Evolutionary conservation across 2,329 filamentous ascomycete genomes (phyloP), one percentile per base, ranked within the genome.

Genomic region (Trichoderma lentiforme): DNA sequence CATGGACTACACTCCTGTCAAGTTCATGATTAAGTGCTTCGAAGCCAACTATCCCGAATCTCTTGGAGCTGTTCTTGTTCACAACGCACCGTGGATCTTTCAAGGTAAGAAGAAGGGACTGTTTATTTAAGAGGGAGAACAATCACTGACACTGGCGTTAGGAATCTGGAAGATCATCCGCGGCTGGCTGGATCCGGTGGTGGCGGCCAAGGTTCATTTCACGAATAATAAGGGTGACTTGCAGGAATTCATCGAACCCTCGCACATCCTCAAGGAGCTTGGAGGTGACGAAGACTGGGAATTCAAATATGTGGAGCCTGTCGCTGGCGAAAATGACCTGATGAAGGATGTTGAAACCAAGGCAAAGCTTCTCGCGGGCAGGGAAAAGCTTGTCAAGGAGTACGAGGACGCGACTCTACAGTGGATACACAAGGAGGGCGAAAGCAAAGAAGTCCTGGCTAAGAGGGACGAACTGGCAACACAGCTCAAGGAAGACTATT

Each of bases 11-110:
- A 89, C 93, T 0, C 95, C 96, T 1, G 93, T 99, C 71, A 99
- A 97, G 79, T 99, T 98, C 83, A 98, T 99, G 92, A 98, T 99
- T 82, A 97, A 97, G 82, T 97, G 95, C 81, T 99, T 99, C 79
- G 96, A 99, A 84, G 96, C 96, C 73, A 98, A 99, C 81, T 99
- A 98, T 77, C 96, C 96, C 0, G 96, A 99, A 81, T 95, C 90
- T 62, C 87, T 99, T 1, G 96, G 95, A 32, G 88, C 92, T 2
- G 93, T 98, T 3, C 88, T 98, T 60, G 93, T 99, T 47, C 96
- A 99, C 85, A 97, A 97, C 81, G 91, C 96, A 0, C 96, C 96
- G 4, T 99, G 96, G 96, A 85, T 99, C 60, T 99, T 99, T 84
- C 95, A 97, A 85, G 92, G 93, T 91, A 82, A 70, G 85, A 21